These are phyloP conservation scores for Ophioceras dolichostomum DNA, from an alignment of 2,329 filamentous ascomycete species.

Conservation along the genomic window DNA sequence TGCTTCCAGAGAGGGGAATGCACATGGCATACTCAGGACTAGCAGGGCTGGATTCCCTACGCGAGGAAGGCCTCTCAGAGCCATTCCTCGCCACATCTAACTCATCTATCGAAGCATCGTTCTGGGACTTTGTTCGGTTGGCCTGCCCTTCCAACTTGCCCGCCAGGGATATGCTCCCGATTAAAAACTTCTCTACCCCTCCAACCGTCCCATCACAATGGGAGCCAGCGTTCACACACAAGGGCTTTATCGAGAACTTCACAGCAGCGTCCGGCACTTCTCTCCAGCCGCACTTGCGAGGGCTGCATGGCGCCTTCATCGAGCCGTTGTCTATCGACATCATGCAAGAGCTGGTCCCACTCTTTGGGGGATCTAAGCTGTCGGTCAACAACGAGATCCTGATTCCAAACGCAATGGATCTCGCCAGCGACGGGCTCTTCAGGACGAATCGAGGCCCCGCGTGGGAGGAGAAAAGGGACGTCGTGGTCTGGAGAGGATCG, in stretches of 20 bases:
- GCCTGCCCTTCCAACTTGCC: slow-evolving; percentile 45
- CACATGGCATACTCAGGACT: no score
- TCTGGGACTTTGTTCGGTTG: slow-evolving; percentile 46
- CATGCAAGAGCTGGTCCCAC: slow-evolving; percentile 38
- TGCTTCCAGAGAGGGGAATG: no score
- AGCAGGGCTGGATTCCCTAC: no score
- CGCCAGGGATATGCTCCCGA: slow-evolving; percentile 22
- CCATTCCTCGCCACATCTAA: no score
- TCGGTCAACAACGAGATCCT: slow-evolving; percentile 48
- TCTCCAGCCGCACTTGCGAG: slow-evolving; percentile 33
- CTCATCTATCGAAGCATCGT: no score
- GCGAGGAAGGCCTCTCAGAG: no score
- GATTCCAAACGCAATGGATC: slow-evolving; percentile 51
- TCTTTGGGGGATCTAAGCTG: slow-evolving; percentile 48
- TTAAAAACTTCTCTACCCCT: slow-evolving; percentile 20
- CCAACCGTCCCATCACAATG: slow-evolving; percentile 9
- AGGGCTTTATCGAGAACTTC: slow-evolving; percentile 42
- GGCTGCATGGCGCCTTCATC: slow-evolving; percentile 40
- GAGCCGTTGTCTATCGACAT: slow-evolving; percentile 35
- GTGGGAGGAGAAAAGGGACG: slow-evolving; percentile 45
- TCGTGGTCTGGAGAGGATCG: slow-evolving; percentile 51
- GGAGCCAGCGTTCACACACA: slow-evolving; percentile 16
- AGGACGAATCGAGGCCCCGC: slow-evolving; percentile 38
- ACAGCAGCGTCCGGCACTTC: slow-evolving; percentile 41
- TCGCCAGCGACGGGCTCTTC: slow-evolving; percentile 44